Evolutionary conservation across 2,329 filamentous ascomycete genomes (phyloP).

Genomic region (Xylariaceae sp.): DNA sequence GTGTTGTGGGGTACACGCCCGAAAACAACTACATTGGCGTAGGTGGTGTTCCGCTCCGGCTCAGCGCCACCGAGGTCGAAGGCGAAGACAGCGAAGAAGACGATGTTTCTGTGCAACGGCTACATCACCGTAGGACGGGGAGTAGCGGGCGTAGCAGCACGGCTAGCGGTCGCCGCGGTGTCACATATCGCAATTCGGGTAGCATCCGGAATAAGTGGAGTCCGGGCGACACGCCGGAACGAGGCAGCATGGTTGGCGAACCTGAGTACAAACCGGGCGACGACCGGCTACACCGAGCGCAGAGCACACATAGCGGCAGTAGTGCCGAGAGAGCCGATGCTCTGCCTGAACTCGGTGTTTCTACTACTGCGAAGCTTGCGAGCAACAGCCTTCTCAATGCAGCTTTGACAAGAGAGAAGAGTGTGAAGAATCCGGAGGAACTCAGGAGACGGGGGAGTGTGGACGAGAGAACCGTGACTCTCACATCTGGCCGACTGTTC

Average conservation of each 20-base stretch:
- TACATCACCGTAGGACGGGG: constrained; percentile 67
- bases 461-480: constrained; percentile 76
- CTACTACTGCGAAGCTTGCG: constrained; percentile 48
- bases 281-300: constrained; percentile 35
- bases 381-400: constrained; percentile 59
- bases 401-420: constrained; percentile 61
- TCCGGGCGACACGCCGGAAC: constrained; percentile 55
- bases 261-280: constrained; percentile 34
- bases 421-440: constrained; percentile 66
- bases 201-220: constrained; percentile 48
- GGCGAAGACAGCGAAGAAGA: constrained; percentile 81
- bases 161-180: constrained; percentile 48
- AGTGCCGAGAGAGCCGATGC: constrained; percentile 61
- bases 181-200: constrained; percentile 52
- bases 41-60: constrained; percentile 80
- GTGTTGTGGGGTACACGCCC: constrained; percentile 74
- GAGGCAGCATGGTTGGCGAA: constrained; percentile 49
- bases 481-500: constrained; percentile 70
- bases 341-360: constrained; percentile 50
- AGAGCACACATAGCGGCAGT: constrained; percentile 54
- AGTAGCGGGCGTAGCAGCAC: constrained; percentile 74
- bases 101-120: constrained; percentile 47
- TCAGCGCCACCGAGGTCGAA: constrained; percentile 94
- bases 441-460: constrained; percentile 76
- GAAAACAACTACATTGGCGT: constrained; percentile 72